Percentiles rank a stretch among this genome's conserved stretches.
phyloP scores from a whole-genome alignment of 352 stramenopile genomes.

The Pythium oligandrum region DNA sequence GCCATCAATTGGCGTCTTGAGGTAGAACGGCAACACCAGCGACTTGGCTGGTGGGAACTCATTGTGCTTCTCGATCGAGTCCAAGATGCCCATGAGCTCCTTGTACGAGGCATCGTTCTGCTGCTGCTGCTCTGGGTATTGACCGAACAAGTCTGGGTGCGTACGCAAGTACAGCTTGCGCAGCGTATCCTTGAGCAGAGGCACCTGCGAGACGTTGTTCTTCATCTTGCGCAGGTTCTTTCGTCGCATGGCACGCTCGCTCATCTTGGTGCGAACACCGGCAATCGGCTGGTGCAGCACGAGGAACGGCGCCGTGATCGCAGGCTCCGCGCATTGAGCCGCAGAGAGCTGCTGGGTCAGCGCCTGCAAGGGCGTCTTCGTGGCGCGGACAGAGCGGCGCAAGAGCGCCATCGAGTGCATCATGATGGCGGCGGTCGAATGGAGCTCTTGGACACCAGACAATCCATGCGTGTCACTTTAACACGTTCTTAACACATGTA shows the following conservation, averaged over 20 bases:
- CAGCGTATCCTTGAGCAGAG: conserved; percentile 69
- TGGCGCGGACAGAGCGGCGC: conserved; percentile 10
- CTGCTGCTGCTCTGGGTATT: conserved; percentile 61
- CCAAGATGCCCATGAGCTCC: conserved; percentile 74
- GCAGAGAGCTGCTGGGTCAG: background rate
- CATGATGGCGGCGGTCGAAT: conserved; percentile 4
- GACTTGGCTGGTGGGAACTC: conserved; percentile 73
- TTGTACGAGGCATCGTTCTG: conserved; percentile 76
- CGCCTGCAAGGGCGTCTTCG: conserved; percentile 2
- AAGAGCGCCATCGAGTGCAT: conserved; percentile 9
- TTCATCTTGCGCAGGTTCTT: conserved; percentile 83
- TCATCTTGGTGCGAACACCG: conserved; percentile 60
- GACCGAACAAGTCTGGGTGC: conserved; percentile 70
- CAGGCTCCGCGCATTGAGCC: no score
- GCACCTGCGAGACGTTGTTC: conserved; percentile 48
- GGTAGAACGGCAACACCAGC: conserved; percentile 59
- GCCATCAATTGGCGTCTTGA: conserved; percentile 64
- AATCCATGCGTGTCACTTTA: background rate
- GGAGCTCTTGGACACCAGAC: background rate
- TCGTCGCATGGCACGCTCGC: conserved; percentile 56
- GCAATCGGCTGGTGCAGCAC: conserved; percentile 4
- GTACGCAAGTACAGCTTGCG: conserved; percentile 81
- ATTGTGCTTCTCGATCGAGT: conserved; percentile 76
- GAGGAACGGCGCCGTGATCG: conserved; percentile 7
- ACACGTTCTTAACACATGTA: no score